Conservation (phyloP, 2,329 filamentous ascomycete genomes). For the Penicillium sclerotiorum region DNA sequence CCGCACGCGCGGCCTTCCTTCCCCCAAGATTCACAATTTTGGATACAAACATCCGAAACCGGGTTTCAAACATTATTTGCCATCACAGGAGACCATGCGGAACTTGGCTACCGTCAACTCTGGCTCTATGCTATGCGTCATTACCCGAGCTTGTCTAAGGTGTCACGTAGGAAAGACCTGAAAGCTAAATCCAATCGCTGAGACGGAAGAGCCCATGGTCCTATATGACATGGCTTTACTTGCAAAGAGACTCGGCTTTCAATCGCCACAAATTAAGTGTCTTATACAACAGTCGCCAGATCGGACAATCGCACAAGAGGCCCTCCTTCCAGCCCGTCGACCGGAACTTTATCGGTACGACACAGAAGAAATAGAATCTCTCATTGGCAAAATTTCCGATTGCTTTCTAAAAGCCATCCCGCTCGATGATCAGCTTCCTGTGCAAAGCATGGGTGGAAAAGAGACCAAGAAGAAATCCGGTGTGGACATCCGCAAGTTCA, state of each 20-base stretch:
- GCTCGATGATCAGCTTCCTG: constrained; percentile 8
- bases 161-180: constrained; percentile 3
- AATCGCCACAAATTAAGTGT: constrained; percentile 9
- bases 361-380: constrained; percentile 10
- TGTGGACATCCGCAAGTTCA: constrained; percentile 14
- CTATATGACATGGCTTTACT: constrained; percentile 15
- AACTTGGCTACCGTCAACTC: constrained; percentile 11
- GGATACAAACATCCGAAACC: constrained; percentile 11
- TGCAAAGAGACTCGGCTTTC: constrained; percentile 11
- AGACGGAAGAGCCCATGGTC: constrained; percentile 8
- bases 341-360: constrained; percentile 14
- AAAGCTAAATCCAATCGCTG: constrained; percentile 6
- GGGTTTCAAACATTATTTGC: constrained; percentile 14
- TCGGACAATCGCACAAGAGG: constrained; percentile 12
- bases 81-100: constrained; percentile 8
- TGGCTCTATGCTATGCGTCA: constrained; percentile 14
- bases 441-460: constrained; percentile 8
- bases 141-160: constrained; percentile 9
- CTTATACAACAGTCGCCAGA: constrained; percentile 13
- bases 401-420: constrained; percentile 13
- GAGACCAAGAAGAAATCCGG: constrained; percentile 16
- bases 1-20: constrained; percentile 3
- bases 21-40: not conserved
- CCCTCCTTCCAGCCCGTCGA: constrained; percentile 16
- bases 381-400: constrained; percentile 8